Evolutionary conservation across 768 basidiomycete genomes (phyloP).

Genomic region (Tubosaeta sp.): DNA sequence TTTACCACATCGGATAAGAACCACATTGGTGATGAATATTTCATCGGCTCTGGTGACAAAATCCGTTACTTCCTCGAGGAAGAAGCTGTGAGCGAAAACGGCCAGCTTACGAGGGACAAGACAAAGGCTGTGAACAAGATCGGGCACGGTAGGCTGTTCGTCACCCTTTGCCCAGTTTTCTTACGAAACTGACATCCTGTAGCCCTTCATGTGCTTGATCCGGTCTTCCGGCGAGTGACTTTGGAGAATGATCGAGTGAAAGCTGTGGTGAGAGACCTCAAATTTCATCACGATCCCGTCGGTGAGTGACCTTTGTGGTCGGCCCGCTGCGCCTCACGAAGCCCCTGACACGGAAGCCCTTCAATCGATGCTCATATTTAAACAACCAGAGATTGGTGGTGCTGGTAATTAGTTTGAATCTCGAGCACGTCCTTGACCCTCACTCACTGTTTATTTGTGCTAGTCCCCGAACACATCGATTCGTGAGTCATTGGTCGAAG

Average conservation of each 20-base stretch:
- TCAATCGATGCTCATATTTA: constrained; percentile 95
- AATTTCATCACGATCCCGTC: constrained; percentile 81
- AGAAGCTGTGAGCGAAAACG: constrained; percentile 67
- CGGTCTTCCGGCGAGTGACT: constrained; percentile 73
- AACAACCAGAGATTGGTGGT: constrained; percentile 90
- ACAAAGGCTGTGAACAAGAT: constrained; percentile 91
- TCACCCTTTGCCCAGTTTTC: neutral
- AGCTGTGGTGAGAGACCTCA: constrained; percentile 68
- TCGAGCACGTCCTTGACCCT: neutral
- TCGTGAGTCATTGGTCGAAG: constrained; percentile 55
- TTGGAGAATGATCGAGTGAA: constrained; percentile 73
- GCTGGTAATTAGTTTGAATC: constrained; percentile 53
- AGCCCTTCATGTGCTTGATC: constrained; percentile 86
- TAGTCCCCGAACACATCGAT: constrained; percentile 91
- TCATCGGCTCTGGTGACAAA: constrained; percentile 88
- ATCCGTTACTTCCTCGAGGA: constrained; percentile 95
- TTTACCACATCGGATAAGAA: constrained; percentile 77
- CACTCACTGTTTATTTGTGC: neutral
- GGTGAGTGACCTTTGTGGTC: constrained; percentile 40
- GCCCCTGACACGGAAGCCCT: constrained; percentile 45
- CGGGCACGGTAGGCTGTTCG: constrained; percentile 62
- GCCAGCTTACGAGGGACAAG: constrained; percentile 69
- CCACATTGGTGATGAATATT: constrained; percentile 91
- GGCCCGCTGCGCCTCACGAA: neutral
- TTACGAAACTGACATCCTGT: constrained; percentile 1